phyloP scores from a whole-genome alignment of 2,329 filamentous ascomycete genomes.

The Byssothecium circinans region DNA sequence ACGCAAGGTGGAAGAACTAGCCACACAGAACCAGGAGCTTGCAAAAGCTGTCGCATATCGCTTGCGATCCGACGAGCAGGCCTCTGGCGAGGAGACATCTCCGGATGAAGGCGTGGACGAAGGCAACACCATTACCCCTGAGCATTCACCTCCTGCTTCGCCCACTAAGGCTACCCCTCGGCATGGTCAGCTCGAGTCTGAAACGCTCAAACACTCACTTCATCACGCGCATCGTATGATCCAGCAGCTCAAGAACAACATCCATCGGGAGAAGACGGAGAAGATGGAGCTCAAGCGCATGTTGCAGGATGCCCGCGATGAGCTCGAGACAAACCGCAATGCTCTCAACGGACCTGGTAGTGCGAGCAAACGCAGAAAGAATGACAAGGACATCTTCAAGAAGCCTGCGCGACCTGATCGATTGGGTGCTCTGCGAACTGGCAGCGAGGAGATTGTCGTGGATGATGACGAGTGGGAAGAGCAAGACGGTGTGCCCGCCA shows the following conservation, averaged over 20 bases:
- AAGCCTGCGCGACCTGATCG: slow-evolving; percentile 73
- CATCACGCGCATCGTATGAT: slow-evolving; percentile 96
- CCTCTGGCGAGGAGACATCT: slow-evolving; percentile 59
- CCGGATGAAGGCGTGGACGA: slow-evolving; percentile 53
- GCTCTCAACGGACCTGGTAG: slow-evolving; percentile 51
- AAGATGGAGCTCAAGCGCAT: slow-evolving; percentile 95
- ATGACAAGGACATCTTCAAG: slow-evolving; percentile 64
- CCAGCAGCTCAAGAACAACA: slow-evolving; percentile 89
- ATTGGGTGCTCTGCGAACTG: slow-evolving; percentile 73
- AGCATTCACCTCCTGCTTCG: slow-evolving; percentile 87
- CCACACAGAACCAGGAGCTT: slow-evolving; percentile 86
- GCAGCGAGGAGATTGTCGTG: slow-evolving; percentile 75
- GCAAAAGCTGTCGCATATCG: slow-evolving; percentile 80
- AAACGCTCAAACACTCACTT: slow-evolving; percentile 91
- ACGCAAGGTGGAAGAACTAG: slow-evolving; percentile 84
- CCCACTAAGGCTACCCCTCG: slow-evolving; percentile 89
- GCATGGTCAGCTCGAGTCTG: slow-evolving; percentile 88
- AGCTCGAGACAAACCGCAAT: slow-evolving; percentile 70
- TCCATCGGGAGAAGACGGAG: slow-evolving; percentile 97
- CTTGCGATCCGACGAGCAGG: slow-evolving; percentile 63
- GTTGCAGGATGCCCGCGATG: slow-evolving; percentile 91
- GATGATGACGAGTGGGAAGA: slow-evolving; percentile 93
- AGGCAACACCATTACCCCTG: slow-evolving; percentile 67
- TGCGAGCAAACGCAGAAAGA: slow-evolving; percentile 60
- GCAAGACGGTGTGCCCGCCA: slow-evolving; percentile 59